These are phyloP conservation scores for Penicillium sp. DNA, from an alignment of 2,329 filamentous ascomycete species.

Conservation along the genomic window DNA sequence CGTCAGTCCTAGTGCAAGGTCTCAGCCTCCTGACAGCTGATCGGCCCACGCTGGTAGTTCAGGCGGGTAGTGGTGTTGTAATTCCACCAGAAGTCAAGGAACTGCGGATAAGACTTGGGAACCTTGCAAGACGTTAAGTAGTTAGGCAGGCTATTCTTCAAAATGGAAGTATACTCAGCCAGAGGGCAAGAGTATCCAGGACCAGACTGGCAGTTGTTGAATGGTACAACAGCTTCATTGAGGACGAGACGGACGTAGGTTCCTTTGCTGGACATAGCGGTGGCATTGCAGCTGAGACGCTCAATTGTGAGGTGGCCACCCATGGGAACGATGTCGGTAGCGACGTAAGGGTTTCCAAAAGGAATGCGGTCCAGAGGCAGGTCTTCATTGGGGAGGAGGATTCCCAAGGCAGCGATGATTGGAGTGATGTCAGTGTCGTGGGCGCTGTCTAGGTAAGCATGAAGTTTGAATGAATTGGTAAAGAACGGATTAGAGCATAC, in stretches of 20 bases:
- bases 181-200: constrained; percentile 17
- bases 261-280: constrained; percentile 10
- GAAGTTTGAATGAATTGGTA: too few relatives aligned
- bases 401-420: constrained; percentile 20
- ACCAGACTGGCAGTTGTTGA: constrained; percentile 12
- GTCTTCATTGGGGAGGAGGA: constrained; percentile 15
- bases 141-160: constrained; percentile 3
- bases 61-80: constrained; percentile 12
- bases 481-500: background rate
- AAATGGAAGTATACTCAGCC: constrained; percentile 2
- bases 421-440: constrained; percentile 16
- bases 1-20: background rate
- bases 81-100: constrained; percentile 16
- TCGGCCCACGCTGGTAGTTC: background rate
- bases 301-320: constrained; percentile 24
- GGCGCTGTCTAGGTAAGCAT: background rate
- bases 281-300: constrained; percentile 20
- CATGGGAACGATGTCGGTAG: constrained; percentile 20
- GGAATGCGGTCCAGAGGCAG: constrained; percentile 19
- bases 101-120: constrained; percentile 13
- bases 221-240: constrained; percentile 24
- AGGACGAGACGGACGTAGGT: constrained; percentile 21
- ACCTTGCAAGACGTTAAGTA: constrained; percentile 10
- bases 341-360: constrained; percentile 17
- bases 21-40: constrained; percentile 2